Evolutionary conservation across 2,329 filamentous ascomycete species (phyloP).

Genomic region (Xylariaceae sp.): DNA sequence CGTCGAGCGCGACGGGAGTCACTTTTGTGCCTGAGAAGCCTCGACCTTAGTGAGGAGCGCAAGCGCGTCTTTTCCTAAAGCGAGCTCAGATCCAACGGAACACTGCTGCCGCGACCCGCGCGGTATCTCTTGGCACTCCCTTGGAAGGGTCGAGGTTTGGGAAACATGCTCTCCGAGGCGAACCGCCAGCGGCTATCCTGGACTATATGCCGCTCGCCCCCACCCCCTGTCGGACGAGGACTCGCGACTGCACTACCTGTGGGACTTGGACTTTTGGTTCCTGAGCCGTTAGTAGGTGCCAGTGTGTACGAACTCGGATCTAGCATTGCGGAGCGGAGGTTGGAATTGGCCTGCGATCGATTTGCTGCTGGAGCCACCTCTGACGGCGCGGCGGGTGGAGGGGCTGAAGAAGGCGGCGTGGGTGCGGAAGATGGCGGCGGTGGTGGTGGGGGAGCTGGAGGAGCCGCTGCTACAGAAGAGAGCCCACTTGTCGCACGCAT

Average conservation of each 20-base stretch:
- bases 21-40: constrained; percentile 1
- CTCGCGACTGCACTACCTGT: constrained; percentile 35
- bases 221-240: constrained; percentile 21
- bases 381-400: constrained; percentile 38
- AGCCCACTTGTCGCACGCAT: constrained; percentile 37
- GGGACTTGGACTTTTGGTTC: constrained; percentile 46
- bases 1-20: neutral
- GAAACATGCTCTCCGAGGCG: constrained; percentile 73
- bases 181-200: constrained; percentile 84
- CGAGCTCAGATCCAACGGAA: constrained; percentile 75
- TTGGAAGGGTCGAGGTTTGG: constrained; percentile 76
- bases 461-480: constrained; percentile 34
- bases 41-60: constrained; percentile 9
- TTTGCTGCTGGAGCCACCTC: constrained; percentile 30
- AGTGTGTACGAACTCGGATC: constrained; percentile 75
- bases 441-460: constrained; percentile 39
- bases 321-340: constrained; percentile 59
- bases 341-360: constrained; percentile 41
- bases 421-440: constrained; percentile 40
- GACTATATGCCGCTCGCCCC: constrained; percentile 50
- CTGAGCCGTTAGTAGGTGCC: constrained; percentile 53
- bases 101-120: constrained; percentile 88
- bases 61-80: constrained; percentile 37
- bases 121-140: constrained; percentile 74
- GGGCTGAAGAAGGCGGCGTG: constrained; percentile 41